phyloP scores from a whole-genome alignment of 2,329 filamentous ascomycete genomes.

The Blastomyces silverae region DNA sequence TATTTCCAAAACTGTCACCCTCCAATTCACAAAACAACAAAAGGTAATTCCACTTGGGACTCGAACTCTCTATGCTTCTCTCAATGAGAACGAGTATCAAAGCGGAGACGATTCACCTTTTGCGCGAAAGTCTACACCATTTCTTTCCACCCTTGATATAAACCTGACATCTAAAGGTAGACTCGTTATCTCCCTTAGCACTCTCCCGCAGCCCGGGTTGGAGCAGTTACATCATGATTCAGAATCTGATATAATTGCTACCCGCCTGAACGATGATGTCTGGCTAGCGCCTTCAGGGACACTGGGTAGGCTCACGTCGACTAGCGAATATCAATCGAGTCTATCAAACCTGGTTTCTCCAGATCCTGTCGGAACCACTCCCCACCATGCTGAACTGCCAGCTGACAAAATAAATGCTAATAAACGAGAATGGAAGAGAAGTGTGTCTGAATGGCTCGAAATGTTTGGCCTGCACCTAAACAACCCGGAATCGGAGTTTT shows the following conservation, averaged over 20 bases:
- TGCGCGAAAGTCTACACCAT: conserved; percentile 9
- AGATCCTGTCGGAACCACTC: conserved; percentile 9
- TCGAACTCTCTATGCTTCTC: conserved; percentile 35
- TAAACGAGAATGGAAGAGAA: conserved; percentile 33
- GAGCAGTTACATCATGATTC: conserved; percentile 27
- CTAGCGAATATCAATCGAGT: conserved; percentile 22
- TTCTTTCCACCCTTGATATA: conserved; percentile 33
- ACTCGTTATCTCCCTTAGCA: conserved; percentile 34
- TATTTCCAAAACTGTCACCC: conserved; percentile 33
- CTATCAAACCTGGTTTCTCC: conserved; percentile 24
- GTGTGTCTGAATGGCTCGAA: conserved; percentile 34
- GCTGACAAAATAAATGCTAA: conserved; percentile 17
- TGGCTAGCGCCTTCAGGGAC: conserved; percentile 37
- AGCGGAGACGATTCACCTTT: conserved; percentile 25
- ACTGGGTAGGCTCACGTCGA: conserved; percentile 19
- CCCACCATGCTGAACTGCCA: not conserved
- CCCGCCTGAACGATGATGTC: conserved; percentile 26
- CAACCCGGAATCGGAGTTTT: conserved; percentile 30
- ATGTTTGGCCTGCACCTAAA: conserved; percentile 34
- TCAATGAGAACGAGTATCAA: conserved; percentile 31
- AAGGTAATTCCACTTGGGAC: conserved; percentile 38
- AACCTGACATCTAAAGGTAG: conserved; percentile 35
- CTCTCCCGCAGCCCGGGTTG: conserved; percentile 34
- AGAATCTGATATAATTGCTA: conserved; percentile 23
- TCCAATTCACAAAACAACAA: conserved; percentile 33